These are phyloP conservation scores for Talaromyces thailandensis DNA, from an alignment of 495 filamentous ascomycete genomes.

Conservation along the genomic window DNA sequence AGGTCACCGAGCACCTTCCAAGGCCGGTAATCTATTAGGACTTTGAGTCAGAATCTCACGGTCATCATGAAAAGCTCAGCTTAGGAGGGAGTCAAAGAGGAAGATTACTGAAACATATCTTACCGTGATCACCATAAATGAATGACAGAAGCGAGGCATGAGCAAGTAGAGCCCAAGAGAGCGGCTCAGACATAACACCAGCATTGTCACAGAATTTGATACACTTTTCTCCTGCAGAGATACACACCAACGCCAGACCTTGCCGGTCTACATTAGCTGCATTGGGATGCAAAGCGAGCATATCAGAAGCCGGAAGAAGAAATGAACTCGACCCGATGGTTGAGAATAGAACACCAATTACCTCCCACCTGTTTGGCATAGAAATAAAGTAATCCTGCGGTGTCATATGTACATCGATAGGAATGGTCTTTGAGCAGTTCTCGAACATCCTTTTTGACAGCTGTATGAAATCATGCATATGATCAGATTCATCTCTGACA, in stretches of 20 bases:
- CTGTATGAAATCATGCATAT: conserved; percentile 1
- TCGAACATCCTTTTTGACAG: conserved; percentile 17
- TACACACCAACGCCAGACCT: conserved; percentile 7
- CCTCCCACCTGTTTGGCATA: conserved; percentile 16
- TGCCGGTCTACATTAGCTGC: conserved; percentile 8
- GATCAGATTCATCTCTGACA: conserved; percentile 8
- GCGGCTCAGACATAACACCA: conserved; percentile 19
- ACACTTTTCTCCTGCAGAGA: conserved; percentile 18
- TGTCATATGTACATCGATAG: conserved; percentile 11
- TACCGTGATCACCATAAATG: conserved; percentile 20
- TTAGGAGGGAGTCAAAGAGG: conserved; percentile 20
- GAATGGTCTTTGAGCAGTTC: conserved; percentile 10
- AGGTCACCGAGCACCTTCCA: conserved; percentile 11
- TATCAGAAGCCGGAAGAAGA: conserved; percentile 7
- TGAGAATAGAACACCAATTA: conserved; percentile 16
- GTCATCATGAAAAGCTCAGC: conserved; percentile 18
- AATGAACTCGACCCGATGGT: conserved; percentile 13
- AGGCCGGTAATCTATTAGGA: conserved; percentile 7
- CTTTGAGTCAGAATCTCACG: not conserved
- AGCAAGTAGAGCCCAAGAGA: conserved; percentile 14
- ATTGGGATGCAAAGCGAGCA: conserved; percentile 2
- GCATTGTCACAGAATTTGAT: conserved; percentile 20
- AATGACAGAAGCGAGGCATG: conserved; percentile 12
- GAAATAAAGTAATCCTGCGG: conserved; percentile 12
- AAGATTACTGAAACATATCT: not conserved